These are phyloP conservation scores for Hawksworthiomyces lignivorus DNA, from an alignment of 2,329 filamentous ascomycete species.

Conservation along the genomic window DNA sequence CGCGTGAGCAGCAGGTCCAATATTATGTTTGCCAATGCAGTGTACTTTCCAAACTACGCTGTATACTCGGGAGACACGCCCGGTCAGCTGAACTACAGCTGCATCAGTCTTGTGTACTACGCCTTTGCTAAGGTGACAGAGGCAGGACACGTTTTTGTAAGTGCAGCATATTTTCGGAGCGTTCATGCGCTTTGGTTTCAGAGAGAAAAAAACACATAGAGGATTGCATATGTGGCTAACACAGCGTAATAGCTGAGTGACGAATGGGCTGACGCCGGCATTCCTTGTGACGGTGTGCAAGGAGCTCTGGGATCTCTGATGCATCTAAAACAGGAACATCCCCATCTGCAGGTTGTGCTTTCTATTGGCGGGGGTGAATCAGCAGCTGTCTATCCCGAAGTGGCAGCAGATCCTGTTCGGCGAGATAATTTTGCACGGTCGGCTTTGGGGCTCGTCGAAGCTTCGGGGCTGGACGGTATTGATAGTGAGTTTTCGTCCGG, in stretches of 20 bases:
- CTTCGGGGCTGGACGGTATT: constrained; percentile 65
- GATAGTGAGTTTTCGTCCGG: constrained; percentile 53
- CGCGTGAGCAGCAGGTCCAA: constrained; percentile 37
- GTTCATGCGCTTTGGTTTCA: too few relatives aligned
- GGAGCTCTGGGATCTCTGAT: constrained; percentile 68
- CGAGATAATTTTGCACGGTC: constrained; percentile 65
- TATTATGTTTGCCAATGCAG: constrained; percentile 62
- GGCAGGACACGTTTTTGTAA: constrained; percentile 69
- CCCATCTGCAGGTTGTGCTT: constrained; percentile 64
- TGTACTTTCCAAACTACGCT: constrained; percentile 76
- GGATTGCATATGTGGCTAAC: constrained; percentile 1
- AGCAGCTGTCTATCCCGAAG: constrained; percentile 57
- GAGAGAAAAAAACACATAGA: background rate
- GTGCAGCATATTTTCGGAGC: constrained; percentile 25
- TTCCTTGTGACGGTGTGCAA: constrained; percentile 61
- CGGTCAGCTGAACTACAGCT: constrained; percentile 64
- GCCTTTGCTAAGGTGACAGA: constrained; percentile 68
- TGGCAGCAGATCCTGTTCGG: constrained; percentile 52
- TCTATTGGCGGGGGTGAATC: constrained; percentile 66
- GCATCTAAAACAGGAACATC: constrained; percentile 62
- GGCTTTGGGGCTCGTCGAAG: constrained; percentile 58
- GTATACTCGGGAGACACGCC: constrained; percentile 68
- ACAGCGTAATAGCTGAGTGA: constrained; percentile 60
- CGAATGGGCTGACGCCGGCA: constrained; percentile 67
- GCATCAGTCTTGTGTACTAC: constrained; percentile 76